Conservation (phyloP, 768 basidiomycete species). For the Amyloporia xantha region DNA sequence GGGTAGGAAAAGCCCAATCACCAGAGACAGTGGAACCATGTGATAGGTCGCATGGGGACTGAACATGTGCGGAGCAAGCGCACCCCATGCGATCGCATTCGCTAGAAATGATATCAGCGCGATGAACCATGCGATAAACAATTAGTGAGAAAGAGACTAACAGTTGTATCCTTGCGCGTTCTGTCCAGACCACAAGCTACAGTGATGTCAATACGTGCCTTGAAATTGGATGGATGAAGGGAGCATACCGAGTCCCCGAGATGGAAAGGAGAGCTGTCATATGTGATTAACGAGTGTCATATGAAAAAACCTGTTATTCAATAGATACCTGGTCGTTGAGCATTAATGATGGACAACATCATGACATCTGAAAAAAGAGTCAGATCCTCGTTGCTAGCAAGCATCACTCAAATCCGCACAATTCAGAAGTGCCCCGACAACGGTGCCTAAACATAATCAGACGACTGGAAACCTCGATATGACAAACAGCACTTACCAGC, state of each 20-base stretch:
- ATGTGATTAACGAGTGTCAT: background rate
- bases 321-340: constrained; percentile 1
- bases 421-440: constrained; percentile 45
- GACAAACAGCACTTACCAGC: constrained; percentile 17
- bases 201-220: background rate
- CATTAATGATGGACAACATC: constrained; percentile 25
- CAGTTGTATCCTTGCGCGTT: constrained; percentile 43
- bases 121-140: background rate
- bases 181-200: constrained; percentile 40
- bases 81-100: constrained; percentile 51
- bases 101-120: constrained; percentile 1
- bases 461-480: background rate
- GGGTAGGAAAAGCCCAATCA: constrained; percentile 45
- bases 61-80: constrained; percentile 29
- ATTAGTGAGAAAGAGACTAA: no score
- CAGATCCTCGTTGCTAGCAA: no score
- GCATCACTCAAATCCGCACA: constrained; percentile 20
- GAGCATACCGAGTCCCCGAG: constrained; percentile 40
- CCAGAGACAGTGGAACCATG: constrained; percentile 29
- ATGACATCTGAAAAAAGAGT: constrained; percentile 17
- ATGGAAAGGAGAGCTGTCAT: constrained; percentile 31
- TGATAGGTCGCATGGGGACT: constrained; percentile 9
- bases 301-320: background rate
- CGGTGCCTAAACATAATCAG: constrained; percentile 21
- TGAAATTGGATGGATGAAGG: no score